phyloP scores from a whole-genome alignment of 257 asterid species.

The Solanum chilense region DNA sequence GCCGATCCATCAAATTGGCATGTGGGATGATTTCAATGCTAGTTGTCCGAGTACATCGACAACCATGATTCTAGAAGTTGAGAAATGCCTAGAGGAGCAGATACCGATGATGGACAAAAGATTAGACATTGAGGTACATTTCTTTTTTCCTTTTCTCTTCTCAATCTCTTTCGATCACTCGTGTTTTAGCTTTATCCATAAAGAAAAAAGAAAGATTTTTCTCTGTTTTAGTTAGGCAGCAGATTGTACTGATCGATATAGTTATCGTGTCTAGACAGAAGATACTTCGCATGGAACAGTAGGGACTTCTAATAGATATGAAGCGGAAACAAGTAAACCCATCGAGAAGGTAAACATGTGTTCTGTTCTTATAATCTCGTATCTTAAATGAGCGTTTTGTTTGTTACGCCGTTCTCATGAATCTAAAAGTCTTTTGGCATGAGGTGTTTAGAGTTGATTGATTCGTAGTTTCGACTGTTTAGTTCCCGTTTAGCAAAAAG shows the following conservation, averaged over 20 bases:
- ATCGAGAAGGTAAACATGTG: slow-evolving; percentile 47
- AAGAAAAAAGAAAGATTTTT: neutral
- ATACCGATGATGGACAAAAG: slow-evolving; percentile 6
- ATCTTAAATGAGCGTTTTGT: neutral
- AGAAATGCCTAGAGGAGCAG: slow-evolving; percentile 49
- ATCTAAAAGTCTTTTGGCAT: neutral
- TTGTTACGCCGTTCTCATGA: neutral
- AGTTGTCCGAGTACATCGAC: slow-evolving; percentile 28
- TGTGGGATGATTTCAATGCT: slow-evolving; percentile 67
- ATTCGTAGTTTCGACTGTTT: neutral
- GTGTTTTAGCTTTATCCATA: neutral
- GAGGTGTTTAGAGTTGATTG: neutral
- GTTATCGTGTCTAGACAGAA: slow-evolving; percentile 41
- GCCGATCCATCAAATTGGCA: slow-evolving; percentile 48
- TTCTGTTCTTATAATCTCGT: neutral
- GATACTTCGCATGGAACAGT: slow-evolving; percentile 71
- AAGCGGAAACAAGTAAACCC: slow-evolving; percentile 56
- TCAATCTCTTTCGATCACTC: neutral
- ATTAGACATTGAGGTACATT: neutral
- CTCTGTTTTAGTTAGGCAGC: neutral
- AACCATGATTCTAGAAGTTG: slow-evolving; percentile 37
- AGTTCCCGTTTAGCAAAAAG: neutral
- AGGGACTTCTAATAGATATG: slow-evolving; percentile 55
- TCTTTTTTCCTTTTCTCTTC: neutral
- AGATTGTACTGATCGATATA: neutral